Evolutionary conservation across 2,329 filamentous ascomycete species (phyloP), one percentile per base, ranked within the genome.

Genomic region (Penicillium psychrosexuale): DNA sequence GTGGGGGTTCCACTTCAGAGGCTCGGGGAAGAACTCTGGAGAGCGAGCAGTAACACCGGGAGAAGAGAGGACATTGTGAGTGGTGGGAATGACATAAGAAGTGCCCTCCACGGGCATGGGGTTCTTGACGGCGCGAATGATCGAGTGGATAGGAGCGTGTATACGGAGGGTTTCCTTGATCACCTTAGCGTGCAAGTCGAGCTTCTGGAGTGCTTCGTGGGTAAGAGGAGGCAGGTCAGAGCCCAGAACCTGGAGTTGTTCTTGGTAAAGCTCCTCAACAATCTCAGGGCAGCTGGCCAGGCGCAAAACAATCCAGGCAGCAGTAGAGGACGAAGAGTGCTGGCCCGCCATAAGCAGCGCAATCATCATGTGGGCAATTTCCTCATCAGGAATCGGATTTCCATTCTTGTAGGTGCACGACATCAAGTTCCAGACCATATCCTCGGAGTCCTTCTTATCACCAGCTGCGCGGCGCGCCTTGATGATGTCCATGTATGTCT

Each of bases 341-440:
- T 96, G 91, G 53, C 91, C 91, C 56, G 90, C 91, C 90, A 96
- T 95, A 59, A 96, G 84, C 22, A 96, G 82, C 6, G 90, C 90
- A 73, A 96, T 96, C 89, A 96, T 93, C 84, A 96, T 93, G 76
- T 94, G 88, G 22, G 91, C 90, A 55, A 95, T 83, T 73, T 96
- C 90, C 66, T 88, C 82, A 69, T 96, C 91, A 15, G 91, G 88
- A n/a, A 95, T 81, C 6, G 80, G 80, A 37, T 79, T 85, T 63
- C 90, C 91, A 64, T 93, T 84, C 79, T 95, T 96, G 82, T 96
- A 96, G 24, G 79, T 82, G 65, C 86, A 90, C 64, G 84, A 85
- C 90, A 95, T 94, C 61, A 96, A 78, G 68, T 94, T 91, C 84
- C 88, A 91, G 74, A 96, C 91, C 82, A 96, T 95, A 74, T 96